These are phyloP conservation scores for Penicillium cataractarum DNA, from an alignment of 495 filamentous ascomycete species.

Conservation along the genomic window DNA sequence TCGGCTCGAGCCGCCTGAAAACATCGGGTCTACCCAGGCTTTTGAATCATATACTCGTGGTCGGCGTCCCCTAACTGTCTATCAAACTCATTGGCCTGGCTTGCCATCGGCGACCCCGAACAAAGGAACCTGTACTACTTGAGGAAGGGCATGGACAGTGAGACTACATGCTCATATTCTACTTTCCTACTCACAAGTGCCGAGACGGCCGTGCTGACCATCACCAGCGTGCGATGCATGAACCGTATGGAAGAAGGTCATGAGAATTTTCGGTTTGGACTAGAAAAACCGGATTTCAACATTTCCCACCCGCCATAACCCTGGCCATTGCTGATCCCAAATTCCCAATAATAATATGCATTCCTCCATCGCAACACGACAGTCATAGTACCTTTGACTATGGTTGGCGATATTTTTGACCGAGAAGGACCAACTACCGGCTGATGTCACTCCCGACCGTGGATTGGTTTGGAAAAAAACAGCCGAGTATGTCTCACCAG, in stretches of 20 bases:
- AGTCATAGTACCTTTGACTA: background rate
- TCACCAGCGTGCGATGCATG: too few species aligned
- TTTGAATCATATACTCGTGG: background rate
- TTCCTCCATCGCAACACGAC: background rate
- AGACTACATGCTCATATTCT: too few species aligned
- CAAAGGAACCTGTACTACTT: too few species aligned
- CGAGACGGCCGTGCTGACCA: too few species aligned
- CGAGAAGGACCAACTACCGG: background rate
- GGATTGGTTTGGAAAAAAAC: slow-evolving; percentile 10
- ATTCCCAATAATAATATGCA: too few species aligned
- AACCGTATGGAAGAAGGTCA: background rate
- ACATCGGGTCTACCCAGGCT: too few species aligned
- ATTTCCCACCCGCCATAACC: background rate
- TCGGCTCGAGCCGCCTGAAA: background rate
- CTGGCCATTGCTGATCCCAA: background rate
- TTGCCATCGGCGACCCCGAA: background rate
- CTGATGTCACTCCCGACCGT: slow-evolving; percentile 1
- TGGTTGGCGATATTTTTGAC: background rate
- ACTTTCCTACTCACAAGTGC: too few species aligned
- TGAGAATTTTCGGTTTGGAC: background rate
- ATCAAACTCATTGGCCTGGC: background rate
- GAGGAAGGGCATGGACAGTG: too few species aligned
- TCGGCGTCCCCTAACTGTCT: background rate
- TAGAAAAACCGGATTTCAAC: background rate
- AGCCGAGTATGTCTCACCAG: slow-evolving; percentile 3